Percentiles rank a stretch among this genome's conserved stretches.
Evolutionary conservation across 2,329 filamentous ascomycete genomes (phyloP).

Genomic region (Nigrospora sphaerica): DNA sequence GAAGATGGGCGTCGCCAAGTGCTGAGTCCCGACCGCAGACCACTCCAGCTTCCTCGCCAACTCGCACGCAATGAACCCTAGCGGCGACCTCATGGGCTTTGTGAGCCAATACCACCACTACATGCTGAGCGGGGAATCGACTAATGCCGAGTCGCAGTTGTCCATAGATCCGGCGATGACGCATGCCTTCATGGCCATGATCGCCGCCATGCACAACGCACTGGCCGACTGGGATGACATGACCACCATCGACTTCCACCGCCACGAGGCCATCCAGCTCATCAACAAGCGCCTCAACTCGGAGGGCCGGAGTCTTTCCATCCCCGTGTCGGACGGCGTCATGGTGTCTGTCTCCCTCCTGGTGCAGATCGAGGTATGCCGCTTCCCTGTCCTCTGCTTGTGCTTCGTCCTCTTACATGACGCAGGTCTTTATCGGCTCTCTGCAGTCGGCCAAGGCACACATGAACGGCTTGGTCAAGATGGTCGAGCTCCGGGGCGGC

Average conservation of each 20-base stretch:
- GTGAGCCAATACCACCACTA: slow-evolving; percentile 5
- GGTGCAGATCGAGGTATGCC: slow-evolving; percentile 21
- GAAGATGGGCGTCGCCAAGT: background rate
- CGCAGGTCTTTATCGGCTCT: slow-evolving; percentile 21
- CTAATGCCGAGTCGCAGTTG: slow-evolving; percentile 10
- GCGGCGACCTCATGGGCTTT: slow-evolving; percentile 21
- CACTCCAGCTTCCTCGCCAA: slow-evolving; percentile 23
- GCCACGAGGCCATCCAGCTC: slow-evolving; percentile 22
- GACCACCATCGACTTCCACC: slow-evolving; percentile 25
- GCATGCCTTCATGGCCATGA: slow-evolving; percentile 23
- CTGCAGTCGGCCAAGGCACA: slow-evolving; percentile 20
- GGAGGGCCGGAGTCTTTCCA: slow-evolving; percentile 18
- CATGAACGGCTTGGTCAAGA: slow-evolving; percentile 22
- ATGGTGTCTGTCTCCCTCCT: slow-evolving; percentile 23
- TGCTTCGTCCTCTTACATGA: background rate
- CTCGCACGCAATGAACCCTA: slow-evolving; percentile 24
- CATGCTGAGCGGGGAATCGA: no score
- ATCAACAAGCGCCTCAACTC: slow-evolving; percentile 23
- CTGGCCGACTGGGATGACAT: slow-evolving; percentile 23
- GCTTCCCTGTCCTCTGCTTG: background rate
- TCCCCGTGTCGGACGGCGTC: slow-evolving; percentile 23
- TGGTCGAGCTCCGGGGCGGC: slow-evolving; percentile 23
- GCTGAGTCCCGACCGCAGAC: slow-evolving; percentile 8
- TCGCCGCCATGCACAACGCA: slow-evolving; percentile 26
- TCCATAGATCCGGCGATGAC: slow-evolving; percentile 22